These are phyloP conservation scores for Xylaria sp. DNA, from an alignment of 2,329 filamentous ascomycete genomes.

Conservation along the genomic window DNA sequence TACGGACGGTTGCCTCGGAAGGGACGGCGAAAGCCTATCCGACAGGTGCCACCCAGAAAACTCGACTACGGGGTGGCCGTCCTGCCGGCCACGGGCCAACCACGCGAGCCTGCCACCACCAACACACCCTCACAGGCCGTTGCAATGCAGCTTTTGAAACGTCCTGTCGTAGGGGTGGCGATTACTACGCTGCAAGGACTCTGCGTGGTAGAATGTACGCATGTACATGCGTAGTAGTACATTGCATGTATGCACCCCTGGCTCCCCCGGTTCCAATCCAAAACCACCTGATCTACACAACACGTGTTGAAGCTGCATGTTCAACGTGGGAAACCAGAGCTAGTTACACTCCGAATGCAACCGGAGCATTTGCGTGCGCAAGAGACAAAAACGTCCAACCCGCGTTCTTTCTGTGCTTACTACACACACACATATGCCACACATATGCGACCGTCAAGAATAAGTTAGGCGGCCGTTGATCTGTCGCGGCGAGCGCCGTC, in stretches of 20 bases:
- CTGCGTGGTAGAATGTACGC: slow-evolving; percentile 22
- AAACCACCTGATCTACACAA: slow-evolving; percentile 31
- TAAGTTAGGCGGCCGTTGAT: slow-evolving; percentile 19
- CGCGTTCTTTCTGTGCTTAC: slow-evolving; percentile 31
- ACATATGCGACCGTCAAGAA: slow-evolving; percentile 11
- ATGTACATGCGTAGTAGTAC: too few relatives aligned
- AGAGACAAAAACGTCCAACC: slow-evolving; percentile 13
- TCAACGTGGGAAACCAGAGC: slow-evolving; percentile 28
- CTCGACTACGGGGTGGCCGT: slow-evolving; percentile 23
- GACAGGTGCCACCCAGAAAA: slow-evolving; percentile 11
- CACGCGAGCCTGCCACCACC: slow-evolving; percentile 17
- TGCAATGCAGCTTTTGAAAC: slow-evolving; percentile 27
- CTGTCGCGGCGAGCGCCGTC: slow-evolving; percentile 11
- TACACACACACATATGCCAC: too few relatives aligned
- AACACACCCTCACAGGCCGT: slow-evolving; percentile 9
- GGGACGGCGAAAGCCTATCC: slow-evolving; percentile 6
- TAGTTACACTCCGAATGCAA: slow-evolving; percentile 30
- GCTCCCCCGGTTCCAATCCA: slow-evolving; percentile 14
- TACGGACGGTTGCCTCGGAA: slow-evolving; percentile 15
- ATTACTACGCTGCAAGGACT: slow-evolving; percentile 30
- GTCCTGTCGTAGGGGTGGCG: slow-evolving; percentile 19
- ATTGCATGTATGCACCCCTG: too few relatives aligned
- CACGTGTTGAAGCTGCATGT: slow-evolving; percentile 30
- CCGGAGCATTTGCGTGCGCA: not conserved
- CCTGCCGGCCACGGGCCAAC: slow-evolving; percentile 13